phyloP scores from a whole-genome alignment of 805 yeast genomes.

The Candida endomychidarum region DNA sequence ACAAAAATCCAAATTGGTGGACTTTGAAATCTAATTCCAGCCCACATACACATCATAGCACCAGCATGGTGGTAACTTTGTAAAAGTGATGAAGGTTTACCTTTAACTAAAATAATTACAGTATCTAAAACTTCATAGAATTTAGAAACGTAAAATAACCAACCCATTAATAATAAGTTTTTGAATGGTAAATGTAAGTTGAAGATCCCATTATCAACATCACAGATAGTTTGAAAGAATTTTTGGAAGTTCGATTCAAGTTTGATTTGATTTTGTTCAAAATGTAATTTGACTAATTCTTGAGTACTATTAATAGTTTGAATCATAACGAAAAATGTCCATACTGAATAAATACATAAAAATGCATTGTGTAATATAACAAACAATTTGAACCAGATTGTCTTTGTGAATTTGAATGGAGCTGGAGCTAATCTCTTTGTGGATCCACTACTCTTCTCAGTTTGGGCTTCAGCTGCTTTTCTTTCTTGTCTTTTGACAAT shows the following conservation, averaged over 20 bases:
- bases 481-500: slow-evolving; percentile 46
- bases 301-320: slow-evolving; percentile 46
- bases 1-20: slow-evolving; percentile 83
- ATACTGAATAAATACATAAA: slow-evolving; percentile 63
- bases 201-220: slow-evolving; percentile 60
- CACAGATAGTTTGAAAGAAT: slow-evolving; percentile 64
- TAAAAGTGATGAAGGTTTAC: slow-evolving; percentile 61
- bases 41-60: slow-evolving; percentile 81
- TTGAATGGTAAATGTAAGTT: slow-evolving; percentile 19
- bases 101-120: slow-evolving; percentile 62
- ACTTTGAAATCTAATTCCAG: slow-evolving; percentile 65
- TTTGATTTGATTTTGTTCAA: slow-evolving; percentile 18
- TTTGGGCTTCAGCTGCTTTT: slow-evolving; percentile 22
- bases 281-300: slow-evolving; percentile 20
- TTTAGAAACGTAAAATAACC: slow-evolving; percentile 67
- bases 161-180: slow-evolving; percentile 57
- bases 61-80: slow-evolving; percentile 80
- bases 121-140: slow-evolving; percentile 74
- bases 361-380: slow-evolving; percentile 62
- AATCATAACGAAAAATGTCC: slow-evolving; percentile 72
- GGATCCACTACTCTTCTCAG: slow-evolving; percentile 16
- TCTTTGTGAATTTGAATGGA: slow-evolving; percentile 50
- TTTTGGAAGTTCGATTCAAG: slow-evolving; percentile 31
- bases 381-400: slow-evolving; percentile 47
- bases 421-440: slow-evolving; percentile 48